These are phyloP conservation scores for Exophiala sp. DNA, from an alignment of 2,329 filamentous ascomycete species.

Conservation along the genomic window DNA sequence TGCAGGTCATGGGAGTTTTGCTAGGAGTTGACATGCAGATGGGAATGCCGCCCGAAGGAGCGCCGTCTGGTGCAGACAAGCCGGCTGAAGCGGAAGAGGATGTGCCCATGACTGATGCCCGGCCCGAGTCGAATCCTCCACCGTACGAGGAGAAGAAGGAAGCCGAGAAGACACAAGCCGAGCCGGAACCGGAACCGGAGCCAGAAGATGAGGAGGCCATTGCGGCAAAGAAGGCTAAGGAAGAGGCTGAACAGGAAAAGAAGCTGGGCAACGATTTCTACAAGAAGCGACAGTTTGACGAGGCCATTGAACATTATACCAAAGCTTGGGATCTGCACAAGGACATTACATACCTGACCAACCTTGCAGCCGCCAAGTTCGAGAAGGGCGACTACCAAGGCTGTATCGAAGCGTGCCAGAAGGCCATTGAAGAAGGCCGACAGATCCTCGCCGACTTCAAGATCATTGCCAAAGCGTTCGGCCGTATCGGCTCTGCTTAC, in stretches of 20 bases:
- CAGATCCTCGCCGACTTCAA: constrained; percentile 94
- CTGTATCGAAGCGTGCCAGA: constrained; percentile 77
- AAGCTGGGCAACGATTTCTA: constrained; percentile 87
- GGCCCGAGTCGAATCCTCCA: constrained; percentile 42
- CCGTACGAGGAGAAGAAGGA: constrained; percentile 44
- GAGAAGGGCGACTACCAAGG: constrained; percentile 93
- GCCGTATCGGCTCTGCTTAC: constrained; percentile 86
- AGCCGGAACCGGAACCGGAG: constrained; percentile 58
- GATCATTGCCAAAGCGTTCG: constrained; percentile 84
- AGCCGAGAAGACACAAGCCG: constrained; percentile 46
- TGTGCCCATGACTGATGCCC: constrained; percentile 69
- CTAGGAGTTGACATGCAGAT: constrained; percentile 90
- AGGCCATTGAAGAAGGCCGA: constrained; percentile 85
- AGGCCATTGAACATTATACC: constrained; percentile 86
- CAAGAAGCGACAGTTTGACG: constrained; percentile 97
- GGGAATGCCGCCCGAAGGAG: constrained; percentile 47
- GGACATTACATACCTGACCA: constrained; percentile 97
- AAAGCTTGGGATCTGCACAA: constrained; percentile 94
- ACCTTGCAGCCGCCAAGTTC: constrained; percentile 86
- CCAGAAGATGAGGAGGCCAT: constrained; percentile 74
- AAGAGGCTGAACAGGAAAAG: constrained; percentile 90
- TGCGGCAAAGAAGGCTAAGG: constrained; percentile 84
- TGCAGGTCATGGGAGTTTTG: constrained; percentile 88
- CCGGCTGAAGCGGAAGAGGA: constrained; percentile 59
- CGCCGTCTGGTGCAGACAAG: constrained; percentile 37